Percentiles rank a stretch among this genome's conserved stretches.
Evolutionary conservation across 2,329 filamentous ascomycete genomes (phyloP).

Genomic region (Elsinoe batatas): DNA sequence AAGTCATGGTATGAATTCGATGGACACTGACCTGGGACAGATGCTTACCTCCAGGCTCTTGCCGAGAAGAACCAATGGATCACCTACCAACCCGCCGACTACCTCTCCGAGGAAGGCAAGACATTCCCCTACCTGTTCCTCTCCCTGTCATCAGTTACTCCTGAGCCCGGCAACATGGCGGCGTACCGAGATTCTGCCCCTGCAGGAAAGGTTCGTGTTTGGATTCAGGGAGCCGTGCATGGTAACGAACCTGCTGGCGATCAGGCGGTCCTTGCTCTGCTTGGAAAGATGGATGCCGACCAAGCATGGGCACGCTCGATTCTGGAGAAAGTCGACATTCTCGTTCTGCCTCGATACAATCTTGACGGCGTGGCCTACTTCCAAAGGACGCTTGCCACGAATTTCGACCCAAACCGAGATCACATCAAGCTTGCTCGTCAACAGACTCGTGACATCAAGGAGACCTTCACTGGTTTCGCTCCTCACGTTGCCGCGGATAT

Average conservation of each 20-base stretch:
- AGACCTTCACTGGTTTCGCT: constrained; percentile 24
- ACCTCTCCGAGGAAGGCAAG: constrained; percentile 27
- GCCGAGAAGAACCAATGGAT: constrained; percentile 28
- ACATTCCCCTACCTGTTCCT: constrained; percentile 27
- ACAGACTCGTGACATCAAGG: constrained; percentile 29
- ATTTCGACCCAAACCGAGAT: constrained; percentile 30
- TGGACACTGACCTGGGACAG: neutral
- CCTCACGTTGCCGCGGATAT: constrained; percentile 30
- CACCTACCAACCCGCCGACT: constrained; percentile 22
- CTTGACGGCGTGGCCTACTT: constrained; percentile 30
- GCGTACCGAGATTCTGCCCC: constrained; percentile 7
- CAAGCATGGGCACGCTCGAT: constrained; percentile 25
- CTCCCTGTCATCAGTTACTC: constrained; percentile 13
- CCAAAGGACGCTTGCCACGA: constrained; percentile 28
- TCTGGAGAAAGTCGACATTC: constrained; percentile 27
- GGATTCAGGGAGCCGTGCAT: constrained; percentile 30
- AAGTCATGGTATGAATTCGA: neutral
- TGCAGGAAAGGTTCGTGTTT: constrained; percentile 27
- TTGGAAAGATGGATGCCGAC: constrained; percentile 28
- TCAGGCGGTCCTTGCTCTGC: constrained; percentile 27
- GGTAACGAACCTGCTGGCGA: constrained; percentile 32
- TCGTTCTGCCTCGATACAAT: constrained; percentile 29
- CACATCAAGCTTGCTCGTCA: constrained; percentile 28
- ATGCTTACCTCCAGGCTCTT: constrained; percentile 23
- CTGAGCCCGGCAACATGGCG: constrained; percentile 12